phyloP scores from a whole-genome alignment of 495 filamentous ascomycete genomes.

The Penicillium tannophilum region DNA sequence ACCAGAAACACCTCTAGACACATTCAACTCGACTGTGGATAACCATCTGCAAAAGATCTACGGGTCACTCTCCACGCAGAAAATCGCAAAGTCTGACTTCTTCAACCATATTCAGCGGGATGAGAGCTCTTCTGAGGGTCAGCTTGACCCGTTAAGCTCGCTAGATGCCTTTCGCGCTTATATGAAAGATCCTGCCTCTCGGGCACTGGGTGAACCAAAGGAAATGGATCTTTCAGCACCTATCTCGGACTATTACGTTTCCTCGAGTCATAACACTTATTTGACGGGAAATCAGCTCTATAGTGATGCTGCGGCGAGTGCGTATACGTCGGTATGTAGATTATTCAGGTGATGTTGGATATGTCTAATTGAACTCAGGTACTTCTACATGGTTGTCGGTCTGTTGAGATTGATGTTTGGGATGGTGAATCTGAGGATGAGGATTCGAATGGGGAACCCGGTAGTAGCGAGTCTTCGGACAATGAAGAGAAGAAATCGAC shows the following conservation, averaged over 20 bases:
- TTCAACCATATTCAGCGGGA: conserved; percentile 28
- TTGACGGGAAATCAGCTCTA: conserved; percentile 90
- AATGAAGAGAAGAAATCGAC: conserved; percentile 21
- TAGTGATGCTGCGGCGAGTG: conserved; percentile 75
- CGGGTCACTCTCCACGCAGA: conserved; percentile 19
- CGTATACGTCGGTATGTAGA: conserved; percentile 74
- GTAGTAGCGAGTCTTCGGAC: conserved; percentile 28
- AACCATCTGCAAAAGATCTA: conserved; percentile 39
- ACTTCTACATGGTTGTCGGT: conserved; percentile 80
- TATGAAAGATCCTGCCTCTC: conserved; percentile 59
- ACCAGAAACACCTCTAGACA: conserved; percentile 10
- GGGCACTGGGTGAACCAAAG: conserved; percentile 36
- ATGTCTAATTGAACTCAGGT: conserved; percentile 40
- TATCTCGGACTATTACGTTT: conserved; percentile 86
- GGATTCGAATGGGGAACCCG: conserved; percentile 25
- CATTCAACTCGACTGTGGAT: conserved; percentile 34
- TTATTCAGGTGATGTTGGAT: neutral
- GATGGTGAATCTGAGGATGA: conserved; percentile 64
- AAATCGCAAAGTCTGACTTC: conserved; percentile 19
- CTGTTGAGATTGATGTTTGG: conserved; percentile 96
- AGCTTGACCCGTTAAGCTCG: conserved; percentile 30
- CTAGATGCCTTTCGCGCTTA: conserved; percentile 58
- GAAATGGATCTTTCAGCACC: conserved; percentile 62
- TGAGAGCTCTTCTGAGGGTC: conserved; percentile 12
- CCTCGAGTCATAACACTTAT: conserved; percentile 94